Base-by-base conservation (phyloP, 2,329 filamentous ascomycete species). In the Penicillium sp. region DNA sequence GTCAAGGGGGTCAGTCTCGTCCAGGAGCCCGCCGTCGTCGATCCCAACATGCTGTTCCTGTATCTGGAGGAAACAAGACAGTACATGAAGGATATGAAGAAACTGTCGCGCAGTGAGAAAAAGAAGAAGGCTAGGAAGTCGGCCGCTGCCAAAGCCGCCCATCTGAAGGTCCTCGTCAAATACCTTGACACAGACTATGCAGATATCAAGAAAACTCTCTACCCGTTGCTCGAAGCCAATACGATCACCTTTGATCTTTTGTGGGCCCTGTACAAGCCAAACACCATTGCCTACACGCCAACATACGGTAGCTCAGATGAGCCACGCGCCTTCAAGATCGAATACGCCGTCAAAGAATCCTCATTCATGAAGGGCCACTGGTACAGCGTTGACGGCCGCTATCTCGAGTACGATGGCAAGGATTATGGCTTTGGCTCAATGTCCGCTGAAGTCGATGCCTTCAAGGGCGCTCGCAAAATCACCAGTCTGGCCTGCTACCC, bases 331-430 rank as follows among this genome's bases (percentile, higher is more conserved):
- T 93, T 95, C 80, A 91, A 89, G 69, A 85, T 93, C 1, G 89
- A 93, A 55, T 82, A 86, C 59, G 86, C 88, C 0, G 85, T 86
- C 64, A 89, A 90, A 61, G 85, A 89, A 46, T 78, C 74, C 40
- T 84, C 80, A 34, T 84, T 92, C 64, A 81, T 89, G 67, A 86
- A 85, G 60, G 89, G 89, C 4, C 82, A 86, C 16, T 93, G 83
- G 74, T 95, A 92, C 73, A 83, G 80, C 61, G 80, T 96, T 13
- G 88, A 93, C 61, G 90, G 77, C 9, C 69, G 74, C 16, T 96
- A 94, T 62, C 81, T 96, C 26, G 91, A 96, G 66, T 96, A 91
- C 57, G 90, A 96, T 63, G 92, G 91, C 53, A 95, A 95, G 69
- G 81, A 83, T 7, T 95, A 92, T 67, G 91, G 91, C 2, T 86